Conservation (phyloP, 2,329 filamentous ascomycete genomes). For the Fusarium papillatum region DNA sequence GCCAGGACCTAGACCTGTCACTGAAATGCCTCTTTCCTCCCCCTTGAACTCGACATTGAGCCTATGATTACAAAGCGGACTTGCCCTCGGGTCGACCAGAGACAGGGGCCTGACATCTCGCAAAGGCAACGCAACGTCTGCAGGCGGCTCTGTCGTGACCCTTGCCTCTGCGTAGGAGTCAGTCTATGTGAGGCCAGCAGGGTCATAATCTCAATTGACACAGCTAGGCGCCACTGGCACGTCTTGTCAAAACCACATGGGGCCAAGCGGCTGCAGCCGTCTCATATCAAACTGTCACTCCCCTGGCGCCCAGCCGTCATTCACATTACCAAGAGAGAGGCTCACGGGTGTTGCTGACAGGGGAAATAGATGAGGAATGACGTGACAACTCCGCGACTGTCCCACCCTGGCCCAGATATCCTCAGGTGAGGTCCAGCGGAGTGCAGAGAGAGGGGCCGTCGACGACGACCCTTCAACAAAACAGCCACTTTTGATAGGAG, state of each 20-base stretch:
- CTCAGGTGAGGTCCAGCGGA: conserved; percentile 25
- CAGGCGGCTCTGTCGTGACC: conserved; percentile 14
- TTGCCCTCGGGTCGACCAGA: background rate
- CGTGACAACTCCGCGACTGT: conserved; percentile 27
- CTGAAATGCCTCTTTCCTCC: conserved; percentile 11
- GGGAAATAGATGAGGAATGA: conserved; percentile 32
- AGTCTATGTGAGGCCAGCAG: conserved; percentile 17
- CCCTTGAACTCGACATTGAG: conserved; percentile 10
- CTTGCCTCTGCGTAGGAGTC: conserved; percentile 17
- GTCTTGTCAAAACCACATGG: conserved; percentile 16
- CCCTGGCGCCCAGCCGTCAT: conserved; percentile 1
- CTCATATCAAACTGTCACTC: conserved; percentile 4
- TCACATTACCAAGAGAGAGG: conserved; percentile 13
- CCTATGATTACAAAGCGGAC: conserved; percentile 9
- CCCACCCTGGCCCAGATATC: conserved; percentile 29
- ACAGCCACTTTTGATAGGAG: conserved; percentile 9
- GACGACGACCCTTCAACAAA: conserved; percentile 13
- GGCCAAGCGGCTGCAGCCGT: background rate
- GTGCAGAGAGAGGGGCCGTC: conserved; percentile 25
- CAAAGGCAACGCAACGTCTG: background rate
- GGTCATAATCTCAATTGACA: conserved; percentile 14
- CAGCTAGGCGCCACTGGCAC: conserved; percentile 15
- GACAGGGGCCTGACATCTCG: background rate
- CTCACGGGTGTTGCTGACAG: conserved; percentile 11
- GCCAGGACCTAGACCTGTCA: conserved; percentile 16